phyloP scores from a whole-genome alignment of 2,329 filamentous ascomycete species.

The Lachnellula hyalina region DNA sequence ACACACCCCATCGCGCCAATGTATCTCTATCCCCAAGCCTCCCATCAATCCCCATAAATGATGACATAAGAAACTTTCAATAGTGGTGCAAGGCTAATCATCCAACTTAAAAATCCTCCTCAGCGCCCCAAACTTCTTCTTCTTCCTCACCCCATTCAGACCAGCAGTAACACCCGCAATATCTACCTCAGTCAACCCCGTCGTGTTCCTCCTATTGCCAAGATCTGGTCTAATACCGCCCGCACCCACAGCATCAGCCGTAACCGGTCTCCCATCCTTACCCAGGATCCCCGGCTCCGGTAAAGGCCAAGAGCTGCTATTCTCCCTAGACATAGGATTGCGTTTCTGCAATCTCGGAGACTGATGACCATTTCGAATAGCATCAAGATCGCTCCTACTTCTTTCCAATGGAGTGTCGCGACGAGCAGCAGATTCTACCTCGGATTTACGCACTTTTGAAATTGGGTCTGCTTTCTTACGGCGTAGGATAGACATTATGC shows the following conservation, averaged over 20 bases:
- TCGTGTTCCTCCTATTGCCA: conserved; percentile 23
- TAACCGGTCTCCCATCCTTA: conserved; percentile 29
- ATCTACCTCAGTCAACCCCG: conserved; percentile 21
- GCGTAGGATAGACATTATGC: conserved; percentile 56
- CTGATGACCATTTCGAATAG: conserved; percentile 33
- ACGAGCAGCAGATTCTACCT: conserved; percentile 53
- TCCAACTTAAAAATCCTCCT: conserved; percentile 60
- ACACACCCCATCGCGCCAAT: too few species aligned
- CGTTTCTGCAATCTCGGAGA: conserved; percentile 44
- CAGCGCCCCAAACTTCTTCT: conserved; percentile 64
- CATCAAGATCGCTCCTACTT: conserved; percentile 46
- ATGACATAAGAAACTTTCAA: too few species aligned
- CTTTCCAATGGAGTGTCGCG: conserved; percentile 59
- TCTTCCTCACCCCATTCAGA: conserved; percentile 35
- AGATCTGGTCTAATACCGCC: conserved; percentile 16
- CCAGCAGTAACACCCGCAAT: background rate
- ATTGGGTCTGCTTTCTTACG: conserved; percentile 53
- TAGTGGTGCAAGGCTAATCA: conserved; percentile 34
- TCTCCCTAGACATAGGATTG: conserved; percentile 32
- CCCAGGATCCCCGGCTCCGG: conserved; percentile 23
- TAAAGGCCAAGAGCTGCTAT: conserved; percentile 46
- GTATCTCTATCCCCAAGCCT: too few species aligned
- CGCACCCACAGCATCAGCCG: conserved; percentile 13
- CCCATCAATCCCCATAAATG: too few species aligned
- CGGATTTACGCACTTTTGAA: conserved; percentile 49